Evolutionary conservation across 164 flowering plant genomes (phyloP).

Genomic region (Tetrastigma voinierianum): DNA sequence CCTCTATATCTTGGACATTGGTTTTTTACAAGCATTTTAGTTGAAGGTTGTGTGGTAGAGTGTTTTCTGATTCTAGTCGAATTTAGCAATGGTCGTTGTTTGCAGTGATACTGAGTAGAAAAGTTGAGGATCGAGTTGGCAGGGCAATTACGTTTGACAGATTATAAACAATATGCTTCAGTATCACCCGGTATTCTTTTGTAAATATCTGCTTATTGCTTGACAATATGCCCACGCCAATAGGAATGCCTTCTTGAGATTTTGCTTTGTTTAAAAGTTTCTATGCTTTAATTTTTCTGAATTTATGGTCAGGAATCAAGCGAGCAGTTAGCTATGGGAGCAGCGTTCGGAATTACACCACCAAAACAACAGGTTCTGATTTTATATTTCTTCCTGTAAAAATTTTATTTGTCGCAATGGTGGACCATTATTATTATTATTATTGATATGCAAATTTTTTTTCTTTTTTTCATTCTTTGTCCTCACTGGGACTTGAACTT

Average conservation of each 20-base stretch:
- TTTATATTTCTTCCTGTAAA: not conserved
- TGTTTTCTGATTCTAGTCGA: not conserved
- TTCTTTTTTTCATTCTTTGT: no score
- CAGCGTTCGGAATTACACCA: slow-evolving; percentile 71
- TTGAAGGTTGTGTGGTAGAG: not conserved
- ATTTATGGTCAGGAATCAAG: slow-evolving; percentile 82
- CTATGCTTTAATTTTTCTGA: slow-evolving; percentile 3
- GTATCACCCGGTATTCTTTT: slow-evolving; percentile 81
- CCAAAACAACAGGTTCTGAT: slow-evolving; percentile 55
- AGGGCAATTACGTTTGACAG: slow-evolving; percentile 93
- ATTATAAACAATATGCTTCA: slow-evolving; percentile 85
- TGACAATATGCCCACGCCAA: not conserved
- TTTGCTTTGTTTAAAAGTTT: slow-evolving; percentile 1
- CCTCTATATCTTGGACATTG: not conserved
- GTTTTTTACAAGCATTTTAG: not conserved
- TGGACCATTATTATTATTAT: no score
- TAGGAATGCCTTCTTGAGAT: not conserved
- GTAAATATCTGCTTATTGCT: not conserved
- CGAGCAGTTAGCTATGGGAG: slow-evolving; percentile 89
- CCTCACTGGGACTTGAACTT: no score
- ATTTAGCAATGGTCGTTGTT: slow-evolving; percentile 9
- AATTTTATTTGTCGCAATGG: no score
- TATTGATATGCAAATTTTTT: no score
- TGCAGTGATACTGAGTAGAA: slow-evolving; percentile 89
- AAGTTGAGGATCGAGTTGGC: slow-evolving; percentile 87